These are phyloP conservation scores for Ploettnerulaceae sp. DNA, from an alignment of 2,329 filamentous ascomycete species.

Conservation along the genomic window DNA sequence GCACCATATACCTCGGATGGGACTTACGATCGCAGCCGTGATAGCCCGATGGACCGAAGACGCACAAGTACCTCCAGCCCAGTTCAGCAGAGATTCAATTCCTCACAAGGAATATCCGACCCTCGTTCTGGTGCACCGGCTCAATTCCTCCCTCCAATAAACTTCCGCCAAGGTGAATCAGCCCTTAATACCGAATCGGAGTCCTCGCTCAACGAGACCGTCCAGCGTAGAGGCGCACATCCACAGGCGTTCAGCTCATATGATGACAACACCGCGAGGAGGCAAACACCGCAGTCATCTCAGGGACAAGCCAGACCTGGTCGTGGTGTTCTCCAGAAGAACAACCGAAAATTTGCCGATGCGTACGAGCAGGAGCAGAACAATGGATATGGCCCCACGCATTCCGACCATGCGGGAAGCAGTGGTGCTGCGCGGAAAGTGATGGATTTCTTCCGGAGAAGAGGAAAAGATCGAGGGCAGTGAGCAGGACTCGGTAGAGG, in stretches of 20 bases:
- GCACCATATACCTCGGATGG: conserved; percentile 24
- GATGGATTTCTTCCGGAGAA: conserved; percentile 95
- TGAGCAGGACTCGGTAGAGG: background rate
- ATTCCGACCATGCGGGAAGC: conserved; percentile 67
- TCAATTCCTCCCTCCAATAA: conserved; percentile 29
- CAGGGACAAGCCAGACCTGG: conserved; percentile 23
- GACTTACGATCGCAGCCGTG: conserved; percentile 27
- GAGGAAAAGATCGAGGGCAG: conserved; percentile 59
- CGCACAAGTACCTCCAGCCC: conserved; percentile 37
- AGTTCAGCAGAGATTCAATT: conserved; percentile 40
- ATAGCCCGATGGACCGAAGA: conserved; percentile 35
- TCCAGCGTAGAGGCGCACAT: conserved; percentile 23
- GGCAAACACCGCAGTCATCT: conserved; percentile 15
- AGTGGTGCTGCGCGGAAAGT: conserved; percentile 85
- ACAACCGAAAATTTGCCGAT: conserved; percentile 79
- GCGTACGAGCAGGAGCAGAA: conserved; percentile 76
- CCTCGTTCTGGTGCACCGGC: conserved; percentile 21
- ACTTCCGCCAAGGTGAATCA: conserved; percentile 29
- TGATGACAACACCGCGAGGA: conserved; percentile 19
- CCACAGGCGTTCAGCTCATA: conserved; percentile 26
- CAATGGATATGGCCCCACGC: conserved; percentile 48
- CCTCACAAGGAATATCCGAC: conserved; percentile 35
- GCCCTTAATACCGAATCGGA: conserved; percentile 31
- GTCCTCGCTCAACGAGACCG: conserved; percentile 27
- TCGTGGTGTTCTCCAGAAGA: conserved; percentile 68